Percentiles rank a stretch among this genome's conserved stretches.
Conservation (phyloP, 1,139 yeast genomes). For the Geotrichum fermentans region DNA sequence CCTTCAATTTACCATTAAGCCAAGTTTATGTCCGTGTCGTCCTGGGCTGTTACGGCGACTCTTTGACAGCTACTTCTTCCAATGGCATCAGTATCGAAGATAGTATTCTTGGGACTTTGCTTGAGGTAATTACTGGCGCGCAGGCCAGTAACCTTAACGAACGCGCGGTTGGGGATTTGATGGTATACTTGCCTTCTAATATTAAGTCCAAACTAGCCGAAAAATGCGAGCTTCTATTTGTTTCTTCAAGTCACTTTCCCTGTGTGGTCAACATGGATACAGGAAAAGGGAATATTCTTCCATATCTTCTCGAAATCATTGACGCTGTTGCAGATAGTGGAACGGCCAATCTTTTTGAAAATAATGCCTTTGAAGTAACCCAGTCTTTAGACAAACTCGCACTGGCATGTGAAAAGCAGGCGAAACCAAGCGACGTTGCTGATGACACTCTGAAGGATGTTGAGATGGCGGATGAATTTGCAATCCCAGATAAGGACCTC, state of each 20-base stretch:
- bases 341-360: slow-evolving; percentile 23
- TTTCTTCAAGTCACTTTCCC: slow-evolving; percentile 48
- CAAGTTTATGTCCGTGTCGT: slow-evolving; percentile 45
- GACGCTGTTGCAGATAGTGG: slow-evolving; percentile 33
- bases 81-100: neutral
- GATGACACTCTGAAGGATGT: neutral
- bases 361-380: slow-evolving; percentile 25
- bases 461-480: neutral
- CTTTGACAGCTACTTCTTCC: neutral
- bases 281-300: slow-evolving; percentile 23
- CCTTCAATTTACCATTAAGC: slow-evolving; percentile 50
- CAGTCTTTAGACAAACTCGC: slow-evolving; percentile 25
- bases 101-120: neutral
- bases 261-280: slow-evolving; percentile 29
- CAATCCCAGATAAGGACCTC: slow-evolving; percentile 4
- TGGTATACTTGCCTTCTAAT: slow-evolving; percentile 36
- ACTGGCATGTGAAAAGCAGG: slow-evolving; percentile 22
- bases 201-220: slow-evolving; percentile 38
- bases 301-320: slow-evolving; percentile 29
- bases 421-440: neutral
- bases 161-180: slow-evolving; percentile 38
- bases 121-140: slow-evolving; percentile 13
- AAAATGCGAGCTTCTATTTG: slow-evolving; percentile 42
- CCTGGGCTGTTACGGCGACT: slow-evolving; percentile 9
- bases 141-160: slow-evolving; percentile 1